Evolutionary conservation across 495 filamentous ascomycete genomes (phyloP), one percentile per base, ranked within the genome.

Genomic region (Lophium mytilinum): DNA sequence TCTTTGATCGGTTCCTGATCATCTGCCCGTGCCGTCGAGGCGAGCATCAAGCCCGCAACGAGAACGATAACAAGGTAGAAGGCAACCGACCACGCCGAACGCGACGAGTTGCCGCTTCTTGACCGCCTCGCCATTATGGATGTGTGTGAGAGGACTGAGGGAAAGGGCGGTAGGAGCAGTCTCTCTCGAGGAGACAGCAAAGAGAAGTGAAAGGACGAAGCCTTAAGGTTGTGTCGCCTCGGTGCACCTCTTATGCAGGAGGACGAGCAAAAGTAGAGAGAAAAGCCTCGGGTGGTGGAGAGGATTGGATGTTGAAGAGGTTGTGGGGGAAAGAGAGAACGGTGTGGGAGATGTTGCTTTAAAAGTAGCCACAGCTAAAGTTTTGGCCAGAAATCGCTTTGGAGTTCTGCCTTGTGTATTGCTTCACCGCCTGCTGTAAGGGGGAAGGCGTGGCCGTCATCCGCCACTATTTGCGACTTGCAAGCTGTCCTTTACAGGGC

Each of bases 41-140:
- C 78, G 58, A 97, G 83, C 42, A 89, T 84, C 63, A 87, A 70
- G 57, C 85, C 84, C 50, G 76, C 80, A 62, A 88, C 82, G 63
- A 96, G 84, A 46, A 96, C 78, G 60, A 90, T 80, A 65, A 93
- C 80, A 49, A 95, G 80, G 76, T 93, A 94, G 72, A 90, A 80
- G 67, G 91, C 71, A 66, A 89, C 83, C 64, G 86, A 85, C 80
- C 83, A 87, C 64, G 77, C 72, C 60, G 82, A 71, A 60, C 65
- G 68, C 57, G 62, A 60, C 53, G 55, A 57, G 43, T 51, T 50
- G 55, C 53, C 57, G 24, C 37, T 36, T 37, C 66, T 62, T 49
- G 68, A 68, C 45, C 66, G 53, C 53, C 64, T 55, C 34, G 64
- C 64, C 68, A 70, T 70, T 50, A 19, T 67, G 62, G 12, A 43